Evolutionary conservation across 73 alveolate genomes (phyloP), one percentile per base, ranked within the genome.

Genomic region (Paramecium octaurelia): DNA sequence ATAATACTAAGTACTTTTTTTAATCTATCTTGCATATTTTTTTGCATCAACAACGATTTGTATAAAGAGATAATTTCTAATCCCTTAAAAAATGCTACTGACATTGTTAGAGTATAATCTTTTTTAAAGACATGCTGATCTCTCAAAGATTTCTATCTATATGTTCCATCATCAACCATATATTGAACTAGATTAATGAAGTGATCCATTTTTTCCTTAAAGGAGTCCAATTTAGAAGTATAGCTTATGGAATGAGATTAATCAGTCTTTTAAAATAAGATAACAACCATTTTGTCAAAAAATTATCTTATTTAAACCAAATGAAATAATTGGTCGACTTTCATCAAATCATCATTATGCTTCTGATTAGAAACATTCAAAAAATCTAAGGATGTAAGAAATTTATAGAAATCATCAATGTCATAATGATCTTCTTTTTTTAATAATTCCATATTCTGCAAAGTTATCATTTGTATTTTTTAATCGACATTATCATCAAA

Each of bases 371-470:
- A 38, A 2, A 75, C 60, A 38, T 75, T 75, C 4, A 75, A 18
- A 9, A 38, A 38, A 23, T 38, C 58, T 6, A 38, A 35, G 7
- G 58, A 35, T 12, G 36, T 75, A 11, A 75, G 60, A 42, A 38
- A 75, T 75, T 75, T 75, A 38, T 75, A 75, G 40, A 75, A 75
- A 11, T 75, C 88, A 75, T 75, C 88, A 4, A 75, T 75, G 27
- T 64, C 84, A 64, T 24, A 64, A n/a, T 75, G 16, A 16, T 42
- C 88, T 38, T 42, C 88, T 20, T 75, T 35, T 18, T 42, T 75
- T 35, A 75, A 38, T 75, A 75, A 38, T 42, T 75, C 88, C 88
- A 38, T 38, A 34, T 75, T 75, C 88, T 75, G 34, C 20, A 75
- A 23, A 42, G 58, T 75, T 16, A 75, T 75, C 88, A 75, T 75